Evolutionary conservation across 495 filamentous ascomycete species (phyloP).

Genomic region (Hyaloscypha hepaticicola): DNA sequence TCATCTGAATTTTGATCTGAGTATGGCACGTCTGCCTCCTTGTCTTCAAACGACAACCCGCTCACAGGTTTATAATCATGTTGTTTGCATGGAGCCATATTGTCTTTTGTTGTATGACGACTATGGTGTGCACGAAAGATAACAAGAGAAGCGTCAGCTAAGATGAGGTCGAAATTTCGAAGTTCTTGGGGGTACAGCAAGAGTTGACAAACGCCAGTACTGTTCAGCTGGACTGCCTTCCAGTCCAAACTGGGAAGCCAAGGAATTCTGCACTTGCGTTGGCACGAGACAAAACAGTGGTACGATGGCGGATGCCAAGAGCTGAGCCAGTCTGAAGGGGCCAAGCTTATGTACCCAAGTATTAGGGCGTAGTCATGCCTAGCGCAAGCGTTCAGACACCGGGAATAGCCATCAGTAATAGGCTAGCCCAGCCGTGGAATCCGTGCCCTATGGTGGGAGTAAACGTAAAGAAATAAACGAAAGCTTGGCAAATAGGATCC

Average conservation of each 20-base stretch:
- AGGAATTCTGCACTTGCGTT: no score
- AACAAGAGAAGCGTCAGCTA: not conserved
- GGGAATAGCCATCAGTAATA: no score
- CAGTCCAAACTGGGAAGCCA: no score
- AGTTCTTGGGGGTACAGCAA: not conserved
- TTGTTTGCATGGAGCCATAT: not conserved
- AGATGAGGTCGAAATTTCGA: not conserved
- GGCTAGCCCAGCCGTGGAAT: no score
- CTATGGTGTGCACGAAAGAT: not conserved
- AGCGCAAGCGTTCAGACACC: no score
- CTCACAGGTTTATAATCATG: conserved; percentile 6
- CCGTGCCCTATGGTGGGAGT: not conserved
- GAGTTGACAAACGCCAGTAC: not conserved
- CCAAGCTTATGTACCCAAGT: no score
- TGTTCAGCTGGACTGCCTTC: no score
- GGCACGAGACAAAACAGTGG: no score
- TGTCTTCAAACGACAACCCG: conserved; percentile 1
- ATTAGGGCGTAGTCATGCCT: no score
- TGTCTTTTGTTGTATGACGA: not conserved
- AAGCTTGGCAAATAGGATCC: not conserved
- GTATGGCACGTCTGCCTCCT: not conserved
- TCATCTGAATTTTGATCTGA: conserved; percentile 12
- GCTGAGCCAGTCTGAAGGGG: no score
- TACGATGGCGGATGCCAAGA: no score
- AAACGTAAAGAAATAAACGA: not conserved